These are phyloP conservation scores for Camelina laxa DNA, from an alignment of 345 rosid species.

Conservation along the genomic window DNA sequence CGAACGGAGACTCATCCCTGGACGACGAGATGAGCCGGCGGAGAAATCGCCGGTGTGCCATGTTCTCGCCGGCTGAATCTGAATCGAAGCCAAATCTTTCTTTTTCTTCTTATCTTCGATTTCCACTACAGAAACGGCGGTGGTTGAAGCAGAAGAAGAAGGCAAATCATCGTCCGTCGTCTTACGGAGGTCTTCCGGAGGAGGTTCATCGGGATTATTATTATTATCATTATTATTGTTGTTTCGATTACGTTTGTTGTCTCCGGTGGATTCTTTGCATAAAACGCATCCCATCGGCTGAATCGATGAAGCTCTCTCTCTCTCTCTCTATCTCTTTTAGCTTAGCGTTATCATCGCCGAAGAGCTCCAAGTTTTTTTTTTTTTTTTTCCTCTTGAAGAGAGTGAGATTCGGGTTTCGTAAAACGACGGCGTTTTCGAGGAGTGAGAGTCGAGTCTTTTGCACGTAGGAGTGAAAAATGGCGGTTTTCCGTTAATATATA, in stretches of 20 bases:
- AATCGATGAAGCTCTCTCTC: conserved; percentile 15
- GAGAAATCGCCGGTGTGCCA: conserved; percentile 51
- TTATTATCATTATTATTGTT: not conserved
- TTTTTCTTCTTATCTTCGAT: conserved; percentile 38
- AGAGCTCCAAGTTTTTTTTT: not conserved
- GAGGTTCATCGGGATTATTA: conserved; percentile 36
- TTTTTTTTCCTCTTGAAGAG: not conserved
- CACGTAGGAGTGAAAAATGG: conserved; percentile 17
- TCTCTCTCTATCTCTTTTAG: not conserved
- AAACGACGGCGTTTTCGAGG: conserved; percentile 2
- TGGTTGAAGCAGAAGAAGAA: conserved; percentile 19
- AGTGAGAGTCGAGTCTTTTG: conserved; percentile 15
- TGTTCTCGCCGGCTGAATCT: conserved; percentile 43
- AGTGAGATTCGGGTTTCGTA: not conserved
- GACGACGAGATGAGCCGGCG: conserved; percentile 46
- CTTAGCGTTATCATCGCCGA: conserved; percentile 31
- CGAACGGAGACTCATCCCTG: conserved; percentile 36
- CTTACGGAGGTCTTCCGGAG: conserved; percentile 39
- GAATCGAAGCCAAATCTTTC: conserved; percentile 35
- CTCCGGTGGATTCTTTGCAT: conserved; percentile 47
- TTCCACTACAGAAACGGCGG: conserved; percentile 19
- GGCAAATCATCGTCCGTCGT: conserved; percentile 38
- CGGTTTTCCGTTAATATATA: conserved; percentile 5
- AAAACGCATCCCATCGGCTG: conserved; percentile 62
- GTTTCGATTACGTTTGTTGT: conserved; percentile 8